Evolutionary conservation across 352 stramenopile genomes (phyloP).

Genomic region (Pythium periplocum): DNA sequence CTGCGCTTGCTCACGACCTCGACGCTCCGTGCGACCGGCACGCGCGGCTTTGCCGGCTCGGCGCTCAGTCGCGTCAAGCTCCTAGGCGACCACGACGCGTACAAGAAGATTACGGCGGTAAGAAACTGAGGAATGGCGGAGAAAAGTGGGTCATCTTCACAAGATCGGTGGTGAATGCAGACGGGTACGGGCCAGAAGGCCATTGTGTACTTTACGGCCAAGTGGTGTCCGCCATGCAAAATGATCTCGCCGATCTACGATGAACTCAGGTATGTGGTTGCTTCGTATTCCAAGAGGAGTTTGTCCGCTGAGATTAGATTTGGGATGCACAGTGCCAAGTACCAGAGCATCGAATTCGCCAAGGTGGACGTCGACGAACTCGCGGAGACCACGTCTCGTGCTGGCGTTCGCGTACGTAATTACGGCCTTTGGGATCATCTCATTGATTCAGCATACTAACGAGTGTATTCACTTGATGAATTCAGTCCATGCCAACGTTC

Average conservation of each 20-base stretch:
- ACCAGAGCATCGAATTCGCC: conserved; percentile 69
- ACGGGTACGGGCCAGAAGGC: conserved; percentile 56
- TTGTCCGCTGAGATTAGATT: background rate
- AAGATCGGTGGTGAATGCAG: conserved; percentile 15
- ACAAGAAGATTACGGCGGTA: conserved; percentile 64
- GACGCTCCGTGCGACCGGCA: conserved; percentile 20
- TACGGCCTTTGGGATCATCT: background rate
- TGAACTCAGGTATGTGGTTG: conserved; percentile 56
- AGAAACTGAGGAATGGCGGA: background rate
- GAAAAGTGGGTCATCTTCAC: background rate
- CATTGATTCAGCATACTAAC: conserved; percentile 4
- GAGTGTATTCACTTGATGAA: background rate
- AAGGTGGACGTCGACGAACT: conserved; percentile 86
- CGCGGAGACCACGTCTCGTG: conserved; percentile 71
- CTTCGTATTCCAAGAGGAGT: background rate
- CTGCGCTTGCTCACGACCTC: conserved; percentile 30
- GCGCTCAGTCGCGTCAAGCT: conserved; percentile 65
- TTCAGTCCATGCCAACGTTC: conserved; percentile 86
- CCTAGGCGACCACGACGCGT: conserved; percentile 66
- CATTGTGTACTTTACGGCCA: conserved; percentile 88
- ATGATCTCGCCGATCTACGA: conserved; percentile 87
- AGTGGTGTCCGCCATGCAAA: conserved; percentile 90
- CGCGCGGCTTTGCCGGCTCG: conserved; percentile 28
- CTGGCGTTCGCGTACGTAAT: conserved; percentile 65
- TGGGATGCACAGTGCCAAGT: conserved; percentile 33